Base-by-base conservation (phyloP, 2,329 filamentous ascomycete genomes). In the Penicillium sp. region DNA sequence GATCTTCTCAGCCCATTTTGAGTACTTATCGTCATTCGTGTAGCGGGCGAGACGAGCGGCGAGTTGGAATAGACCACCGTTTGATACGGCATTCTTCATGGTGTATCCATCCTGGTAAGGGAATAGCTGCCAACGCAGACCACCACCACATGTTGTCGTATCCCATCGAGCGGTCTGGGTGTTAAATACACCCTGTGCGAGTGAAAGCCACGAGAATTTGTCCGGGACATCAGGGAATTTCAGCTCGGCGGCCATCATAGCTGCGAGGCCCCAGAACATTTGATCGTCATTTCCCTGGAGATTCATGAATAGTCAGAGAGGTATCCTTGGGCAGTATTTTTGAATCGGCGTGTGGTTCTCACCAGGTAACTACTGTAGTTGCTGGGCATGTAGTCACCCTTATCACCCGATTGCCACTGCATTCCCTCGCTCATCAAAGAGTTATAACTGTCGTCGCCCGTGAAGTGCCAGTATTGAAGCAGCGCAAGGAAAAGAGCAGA, bases 21-120 rank as follows among this genome's bases (percentile, higher is more conserved):
- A 80, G 63, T 90, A 91, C 0, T 86, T 87, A 0, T 76, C 65
- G 64, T 90, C 88, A 19, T 76, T 76, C 0, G 87, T 90, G 55
- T 76, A 77, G 44, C 87, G 83, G 26, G 87, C 88, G 14, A 93
- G 80, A 17, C 90, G 86, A 1, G 90, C 89, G 4, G 88, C 86
- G 12, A 96, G 80, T 66, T 92, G 88, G 73, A 95, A 92, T 69
- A 94, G 85, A n/a, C 86, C 87, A 40, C 89, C 90, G 71, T 94
- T 94, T 58, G 86, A 87, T 63, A 92, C 84, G 16, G 86, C 82
- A 76, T 93, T 93, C 75, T 92, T 94, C 82, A 95, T 94, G 67
- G 85, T 81, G 70, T 91, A 87, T 14, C 90, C 91, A 59, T 85
- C 85, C 69, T 95, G 93, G 64, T 82, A 84, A 1, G 82, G 76